Conservation (phyloP, 495 filamentous ascomycete species). For the Penicillium waksmanii region DNA sequence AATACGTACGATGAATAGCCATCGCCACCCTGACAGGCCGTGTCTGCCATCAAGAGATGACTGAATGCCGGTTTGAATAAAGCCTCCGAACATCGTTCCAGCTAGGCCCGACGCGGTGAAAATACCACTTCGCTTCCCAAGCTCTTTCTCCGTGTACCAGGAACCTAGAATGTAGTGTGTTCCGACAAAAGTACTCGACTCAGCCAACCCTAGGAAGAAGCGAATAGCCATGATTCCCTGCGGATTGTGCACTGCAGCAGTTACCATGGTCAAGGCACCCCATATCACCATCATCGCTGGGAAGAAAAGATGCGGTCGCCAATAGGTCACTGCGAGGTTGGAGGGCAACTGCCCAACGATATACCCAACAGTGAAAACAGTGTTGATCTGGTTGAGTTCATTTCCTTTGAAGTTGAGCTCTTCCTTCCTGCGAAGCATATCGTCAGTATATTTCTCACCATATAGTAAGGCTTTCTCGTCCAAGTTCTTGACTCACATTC, state of each 20-base stretch:
- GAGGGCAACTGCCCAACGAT: constrained; percentile 63
- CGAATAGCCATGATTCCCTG: constrained; percentile 66
- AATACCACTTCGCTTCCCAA: constrained; percentile 61
- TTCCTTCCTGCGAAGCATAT: constrained; percentile 45
- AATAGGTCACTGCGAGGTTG: constrained; percentile 61
- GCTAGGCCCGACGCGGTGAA: constrained; percentile 43
- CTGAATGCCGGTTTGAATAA: constrained; percentile 65
- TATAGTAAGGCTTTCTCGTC: neutral
- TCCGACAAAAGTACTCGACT: constrained; percentile 63
- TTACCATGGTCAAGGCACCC: constrained; percentile 64
- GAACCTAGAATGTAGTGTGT: constrained; percentile 68
- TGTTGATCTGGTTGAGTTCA: constrained; percentile 63
- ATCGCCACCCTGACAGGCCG: constrained; percentile 65
- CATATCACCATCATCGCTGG: constrained; percentile 64
- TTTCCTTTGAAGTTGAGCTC: constrained; percentile 60
- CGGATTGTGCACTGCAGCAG: constrained; percentile 52
- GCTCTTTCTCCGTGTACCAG: constrained; percentile 68
- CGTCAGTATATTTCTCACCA: neutral
- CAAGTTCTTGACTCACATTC: constrained; percentile 41
- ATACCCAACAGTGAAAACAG: constrained; percentile 48
- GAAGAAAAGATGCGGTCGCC: constrained; percentile 63
- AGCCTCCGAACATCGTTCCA: constrained; percentile 51
- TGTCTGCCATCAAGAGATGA: constrained; percentile 51
- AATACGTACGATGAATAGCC: constrained; percentile 60
- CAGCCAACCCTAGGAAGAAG: constrained; percentile 68